Conservation (phyloP, 1,139 yeast species). For the Protomyces inundatus region DNA sequence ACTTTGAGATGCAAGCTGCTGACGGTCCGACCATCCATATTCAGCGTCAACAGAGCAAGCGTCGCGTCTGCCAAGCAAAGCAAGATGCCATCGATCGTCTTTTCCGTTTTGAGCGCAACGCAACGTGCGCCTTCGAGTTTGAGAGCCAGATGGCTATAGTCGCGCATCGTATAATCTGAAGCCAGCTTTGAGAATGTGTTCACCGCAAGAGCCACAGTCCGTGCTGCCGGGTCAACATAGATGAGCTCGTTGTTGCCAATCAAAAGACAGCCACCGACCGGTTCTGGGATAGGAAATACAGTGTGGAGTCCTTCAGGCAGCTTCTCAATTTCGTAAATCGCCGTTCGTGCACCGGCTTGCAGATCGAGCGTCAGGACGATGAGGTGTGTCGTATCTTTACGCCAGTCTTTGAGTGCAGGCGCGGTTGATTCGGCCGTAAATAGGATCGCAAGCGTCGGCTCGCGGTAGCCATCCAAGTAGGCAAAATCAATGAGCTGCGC, state of each 20-base stretch:
- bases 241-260: constrained; percentile 73
- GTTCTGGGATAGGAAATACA: constrained; percentile 58
- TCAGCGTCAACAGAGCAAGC: constrained; percentile 51
- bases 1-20: constrained; percentile 38
- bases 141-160: constrained; percentile 52
- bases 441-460: constrained; percentile 74
- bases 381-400: constrained; percentile 51
- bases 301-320: constrained; percentile 72
- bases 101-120: constrained; percentile 39
- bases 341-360: constrained; percentile 57
- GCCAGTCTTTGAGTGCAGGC: constrained; percentile 61
- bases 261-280: constrained; percentile 66
- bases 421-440: constrained; percentile 59
- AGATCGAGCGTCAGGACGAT: constrained; percentile 64
- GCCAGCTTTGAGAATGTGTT: constrained; percentile 52
- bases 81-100: constrained; percentile 45
- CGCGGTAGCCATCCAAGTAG: constrained; percentile 65
- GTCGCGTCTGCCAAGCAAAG: constrained; percentile 52
- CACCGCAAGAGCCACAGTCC: constrained; percentile 59
- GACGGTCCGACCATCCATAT: constrained; percentile 46
- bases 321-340: constrained; percentile 57
- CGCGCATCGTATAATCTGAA: constrained; percentile 50
- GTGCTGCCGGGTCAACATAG: constrained; percentile 80
- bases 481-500: constrained; percentile 62
- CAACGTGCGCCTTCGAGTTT: constrained; percentile 55